Conservation (phyloP, 805 yeast species). For the Saccharomycopsis sp. region DNA sequence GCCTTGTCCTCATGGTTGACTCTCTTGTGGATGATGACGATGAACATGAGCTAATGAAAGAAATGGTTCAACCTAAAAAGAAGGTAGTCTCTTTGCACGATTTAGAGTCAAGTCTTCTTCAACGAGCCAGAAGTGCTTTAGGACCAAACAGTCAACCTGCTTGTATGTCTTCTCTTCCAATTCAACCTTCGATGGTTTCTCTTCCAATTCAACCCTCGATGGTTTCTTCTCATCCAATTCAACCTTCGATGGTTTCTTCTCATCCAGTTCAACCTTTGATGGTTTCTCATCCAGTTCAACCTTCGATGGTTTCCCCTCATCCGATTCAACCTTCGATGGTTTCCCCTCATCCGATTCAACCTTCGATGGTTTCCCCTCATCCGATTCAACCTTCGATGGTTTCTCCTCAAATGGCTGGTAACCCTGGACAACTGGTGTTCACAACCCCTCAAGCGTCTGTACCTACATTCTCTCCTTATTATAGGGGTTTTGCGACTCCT, state of each 20-base stretch:
- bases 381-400: neutral
- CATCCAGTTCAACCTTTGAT: too few relatives aligned
- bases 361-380: neutral
- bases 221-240: too few relatives aligned
- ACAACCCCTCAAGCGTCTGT: neutral
- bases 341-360: neutral
- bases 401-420: neutral
- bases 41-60: neutral
- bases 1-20: neutral
- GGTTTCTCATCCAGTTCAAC: too few relatives aligned
- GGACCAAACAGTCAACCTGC: too few relatives aligned
- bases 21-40: neutral
- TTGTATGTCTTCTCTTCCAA: too few relatives aligned
- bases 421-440: neutral
- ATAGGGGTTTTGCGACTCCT: neutral
- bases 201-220: too few relatives aligned
- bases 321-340: too few relatives aligned
- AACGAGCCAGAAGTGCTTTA: neutral
- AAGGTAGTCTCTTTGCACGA: neutral
- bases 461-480: neutral
- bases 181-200: too few relatives aligned
- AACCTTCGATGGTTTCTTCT: too few relatives aligned
- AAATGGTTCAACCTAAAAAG: neutral
- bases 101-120: neutral
- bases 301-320: too few relatives aligned